A percentile compares a stretch with the other conserved stretches of the same genome.
Conservation (phyloP, 192 early-diverging fungal genomes). For the Linnemannia hyalina region DNA sequence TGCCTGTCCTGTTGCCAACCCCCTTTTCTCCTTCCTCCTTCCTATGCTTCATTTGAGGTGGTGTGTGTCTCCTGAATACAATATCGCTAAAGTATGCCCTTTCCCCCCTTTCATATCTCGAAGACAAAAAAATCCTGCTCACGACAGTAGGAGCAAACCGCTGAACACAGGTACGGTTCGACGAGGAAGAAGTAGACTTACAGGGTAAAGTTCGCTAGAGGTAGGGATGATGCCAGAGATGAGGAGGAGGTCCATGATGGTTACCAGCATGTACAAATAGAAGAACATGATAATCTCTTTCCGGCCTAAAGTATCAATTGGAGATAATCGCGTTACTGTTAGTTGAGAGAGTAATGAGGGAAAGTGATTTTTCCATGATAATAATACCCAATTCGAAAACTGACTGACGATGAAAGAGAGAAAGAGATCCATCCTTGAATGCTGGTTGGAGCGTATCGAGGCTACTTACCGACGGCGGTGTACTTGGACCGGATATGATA, state of each 20-base stretch:
- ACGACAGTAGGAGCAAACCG: too few relatives aligned
- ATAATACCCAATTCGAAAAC: background rate
- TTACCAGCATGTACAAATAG: constrained; percentile 92
- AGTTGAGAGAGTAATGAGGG: background rate
- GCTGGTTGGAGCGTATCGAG: background rate
- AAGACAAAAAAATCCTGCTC: too few relatives aligned
- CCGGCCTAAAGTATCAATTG: constrained; percentile 69
- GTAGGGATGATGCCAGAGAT: constrained; percentile 95
- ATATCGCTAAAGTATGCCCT: background rate
- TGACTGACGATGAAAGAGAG: background rate
- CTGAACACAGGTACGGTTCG: background rate
- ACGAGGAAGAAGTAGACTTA: constrained; percentile 34
- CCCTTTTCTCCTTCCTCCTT: too few relatives aligned
- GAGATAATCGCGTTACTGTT: background rate
- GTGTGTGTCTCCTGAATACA: constrained; percentile 2
- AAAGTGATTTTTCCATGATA: background rate
- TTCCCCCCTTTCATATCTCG: background rate
- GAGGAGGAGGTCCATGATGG: constrained; percentile 90
- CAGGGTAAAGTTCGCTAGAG: constrained; percentile 78
- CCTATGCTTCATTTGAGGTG: background rate
- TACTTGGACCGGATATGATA: constrained; percentile 98
- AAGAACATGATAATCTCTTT: constrained; percentile 99
- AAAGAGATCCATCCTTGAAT: background rate
- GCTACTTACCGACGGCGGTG: constrained; percentile 92
- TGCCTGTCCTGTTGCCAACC: too few relatives aligned